phyloP scores from a whole-genome alignment of 179 eudicot species.

The Dionaea muscipula region DNA sequence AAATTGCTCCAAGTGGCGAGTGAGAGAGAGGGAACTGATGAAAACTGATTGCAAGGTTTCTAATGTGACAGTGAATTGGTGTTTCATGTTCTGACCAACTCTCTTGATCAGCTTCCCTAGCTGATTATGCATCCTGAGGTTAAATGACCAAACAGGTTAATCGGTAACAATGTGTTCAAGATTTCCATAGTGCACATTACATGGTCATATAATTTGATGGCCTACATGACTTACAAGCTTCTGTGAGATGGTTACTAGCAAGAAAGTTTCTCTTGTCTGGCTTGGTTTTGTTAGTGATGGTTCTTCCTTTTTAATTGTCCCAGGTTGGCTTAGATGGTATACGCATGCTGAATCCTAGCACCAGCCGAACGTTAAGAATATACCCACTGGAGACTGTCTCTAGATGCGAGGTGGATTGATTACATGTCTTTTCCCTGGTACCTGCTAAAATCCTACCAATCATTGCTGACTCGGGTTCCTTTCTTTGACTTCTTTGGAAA shows the following conservation, averaged over 20 bases:
- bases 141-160: too few species aligned
- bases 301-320: neutral
- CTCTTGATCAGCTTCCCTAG: too few species aligned
- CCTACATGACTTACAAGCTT: neutral
- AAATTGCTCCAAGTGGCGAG: too few species aligned
- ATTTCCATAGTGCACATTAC: too few species aligned
- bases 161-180: too few species aligned
- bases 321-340: constrained; percentile 90
- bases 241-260: neutral
- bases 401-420: constrained; percentile 52
- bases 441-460: neutral
- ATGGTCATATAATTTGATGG: neutral
- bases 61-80: too few species aligned
- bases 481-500: neutral
- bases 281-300: neutral
- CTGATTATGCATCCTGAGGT: too few species aligned
- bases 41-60: too few species aligned
- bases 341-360: constrained; percentile 74
- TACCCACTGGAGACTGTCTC: constrained; percentile 70
- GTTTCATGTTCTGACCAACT: too few species aligned
- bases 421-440: neutral
- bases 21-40: too few species aligned
- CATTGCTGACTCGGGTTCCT: neutral
- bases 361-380: constrained; percentile 62
- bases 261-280: neutral